phyloP scores from a whole-genome alignment of 257 asterid genomes.

The Solanum pimpinellifolium region DNA sequence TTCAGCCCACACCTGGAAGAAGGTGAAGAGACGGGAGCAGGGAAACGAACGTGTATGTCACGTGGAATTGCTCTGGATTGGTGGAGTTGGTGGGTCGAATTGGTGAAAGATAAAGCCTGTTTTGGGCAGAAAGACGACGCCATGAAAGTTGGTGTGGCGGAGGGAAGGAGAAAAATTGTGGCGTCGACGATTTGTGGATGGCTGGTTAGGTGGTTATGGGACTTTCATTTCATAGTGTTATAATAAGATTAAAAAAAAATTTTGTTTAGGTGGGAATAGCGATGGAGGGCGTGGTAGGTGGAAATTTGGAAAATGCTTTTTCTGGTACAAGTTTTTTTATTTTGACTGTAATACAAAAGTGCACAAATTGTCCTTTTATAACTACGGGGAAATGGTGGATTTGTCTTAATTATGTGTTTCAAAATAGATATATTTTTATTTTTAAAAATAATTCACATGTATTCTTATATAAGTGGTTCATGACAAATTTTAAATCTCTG shows the following conservation, averaged over 20 bases:
- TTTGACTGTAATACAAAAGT: neutral
- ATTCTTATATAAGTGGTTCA: too few relatives aligned
- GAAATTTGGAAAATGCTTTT: neutral
- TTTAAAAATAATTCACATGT: too few relatives aligned
- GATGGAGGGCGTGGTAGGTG: slow-evolving; percentile 3
- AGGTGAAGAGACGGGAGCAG: slow-evolving; percentile 16
- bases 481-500: neutral
- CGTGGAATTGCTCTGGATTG: slow-evolving; percentile 13
- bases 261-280: neutral
- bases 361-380: too few relatives aligned
- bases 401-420: too few relatives aligned
- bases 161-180: neutral
- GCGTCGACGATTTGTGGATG: slow-evolving; percentile 16
- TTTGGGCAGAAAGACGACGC: slow-evolving; percentile 35
- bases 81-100: slow-evolving; percentile 8
- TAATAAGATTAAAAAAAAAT: too few relatives aligned
- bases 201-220: neutral
- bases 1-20: slow-evolving; percentile 11
- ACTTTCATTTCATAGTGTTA: neutral
- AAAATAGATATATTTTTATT: too few relatives aligned
- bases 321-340: neutral
- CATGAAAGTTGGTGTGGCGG: slow-evolving; percentile 1
- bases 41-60: slow-evolving; percentile 24
- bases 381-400: too few relatives aligned
- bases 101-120: slow-evolving; percentile 18